phyloP scores from a whole-genome alignment of 2,329 filamentous ascomycete genomes.

The Cladobotryum protrusum region DNA sequence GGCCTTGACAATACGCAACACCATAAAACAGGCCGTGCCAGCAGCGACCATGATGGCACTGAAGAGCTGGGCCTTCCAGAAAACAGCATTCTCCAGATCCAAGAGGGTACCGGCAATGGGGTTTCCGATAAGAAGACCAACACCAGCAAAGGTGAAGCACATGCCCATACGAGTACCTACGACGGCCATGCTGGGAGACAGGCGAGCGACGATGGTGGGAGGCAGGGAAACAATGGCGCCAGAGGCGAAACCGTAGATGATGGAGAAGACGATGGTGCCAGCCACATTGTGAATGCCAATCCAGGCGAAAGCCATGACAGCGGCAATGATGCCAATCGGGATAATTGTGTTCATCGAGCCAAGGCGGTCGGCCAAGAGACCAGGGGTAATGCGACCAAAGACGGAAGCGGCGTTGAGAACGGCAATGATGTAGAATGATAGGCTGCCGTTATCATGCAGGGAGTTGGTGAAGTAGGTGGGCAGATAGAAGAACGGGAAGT shows the following conservation, averaged over 20 bases:
- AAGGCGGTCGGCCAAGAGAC: constrained; percentile 27
- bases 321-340: constrained; percentile 4
- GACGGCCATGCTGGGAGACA: neutral
- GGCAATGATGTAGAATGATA: constrained; percentile 36
- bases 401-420: constrained; percentile 42
- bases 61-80: neutral
- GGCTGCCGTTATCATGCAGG: constrained; percentile 2
- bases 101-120: constrained; percentile 6
- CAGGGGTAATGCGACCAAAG: constrained; percentile 39
- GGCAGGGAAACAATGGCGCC: neutral
- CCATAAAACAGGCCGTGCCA: neutral
- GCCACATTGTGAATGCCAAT: neutral
- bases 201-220: neutral
- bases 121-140: constrained; percentile 3
- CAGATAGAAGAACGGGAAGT: constrained; percentile 43
- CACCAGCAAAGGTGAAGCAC: neutral
- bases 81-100: neutral
- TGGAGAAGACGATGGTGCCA: neutral
- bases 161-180: constrained; percentile 7
- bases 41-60: neutral
- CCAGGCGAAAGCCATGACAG: constrained; percentile 6
- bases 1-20: neutral
- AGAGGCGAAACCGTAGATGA: constrained; percentile 4
- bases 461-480: constrained; percentile 5
- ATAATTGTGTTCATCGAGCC: constrained; percentile 32